Percentiles rank a stretch among this genome's conserved stretches.
Evolutionary conservation across 2,329 filamentous ascomycete genomes (phyloP).

Genomic region (Colletotrichum paranaense): DNA sequence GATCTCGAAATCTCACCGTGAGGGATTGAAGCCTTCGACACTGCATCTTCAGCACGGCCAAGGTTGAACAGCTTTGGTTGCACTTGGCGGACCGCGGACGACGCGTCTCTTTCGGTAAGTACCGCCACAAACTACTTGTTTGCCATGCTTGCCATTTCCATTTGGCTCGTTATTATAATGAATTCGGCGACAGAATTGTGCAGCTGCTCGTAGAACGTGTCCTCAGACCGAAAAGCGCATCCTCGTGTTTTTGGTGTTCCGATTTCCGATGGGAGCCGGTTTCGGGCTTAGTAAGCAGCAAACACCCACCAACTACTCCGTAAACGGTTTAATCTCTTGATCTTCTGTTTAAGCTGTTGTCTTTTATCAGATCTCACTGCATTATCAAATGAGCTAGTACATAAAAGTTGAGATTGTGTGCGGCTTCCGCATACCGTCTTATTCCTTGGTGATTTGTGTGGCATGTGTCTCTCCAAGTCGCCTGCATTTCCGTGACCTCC

Average conservation of each 20-base stretch:
- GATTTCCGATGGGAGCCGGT: not conserved
- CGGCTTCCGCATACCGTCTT: not conserved
- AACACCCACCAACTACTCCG: not conserved
- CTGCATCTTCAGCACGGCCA: not conserved
- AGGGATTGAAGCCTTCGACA: not conserved
- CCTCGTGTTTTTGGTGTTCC: not conserved
- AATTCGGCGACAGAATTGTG: not conserved
- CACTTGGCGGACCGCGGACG: not conserved
- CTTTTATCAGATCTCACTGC: not conserved
- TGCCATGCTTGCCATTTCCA: not conserved
- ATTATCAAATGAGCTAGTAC: no score
- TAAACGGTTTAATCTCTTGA: not conserved
- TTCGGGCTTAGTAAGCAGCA: not conserved
- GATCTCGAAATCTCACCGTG: not conserved
- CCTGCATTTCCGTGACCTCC: not conserved
- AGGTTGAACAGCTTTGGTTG: not conserved
- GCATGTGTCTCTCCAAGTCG: not conserved
- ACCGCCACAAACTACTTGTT: not conserved
- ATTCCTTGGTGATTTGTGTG: not conserved
- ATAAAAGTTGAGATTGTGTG: not conserved
- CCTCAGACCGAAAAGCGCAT: not conserved
- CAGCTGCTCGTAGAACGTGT: not conserved
- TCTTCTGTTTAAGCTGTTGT: not conserved
- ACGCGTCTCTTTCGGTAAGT: not conserved
- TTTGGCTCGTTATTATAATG: not conserved